Evolutionary conservation across 1,139 yeast genomes (phyloP), one percentile per base, ranked within the genome.

Genomic region (Suhomyces anneliseae): DNA sequence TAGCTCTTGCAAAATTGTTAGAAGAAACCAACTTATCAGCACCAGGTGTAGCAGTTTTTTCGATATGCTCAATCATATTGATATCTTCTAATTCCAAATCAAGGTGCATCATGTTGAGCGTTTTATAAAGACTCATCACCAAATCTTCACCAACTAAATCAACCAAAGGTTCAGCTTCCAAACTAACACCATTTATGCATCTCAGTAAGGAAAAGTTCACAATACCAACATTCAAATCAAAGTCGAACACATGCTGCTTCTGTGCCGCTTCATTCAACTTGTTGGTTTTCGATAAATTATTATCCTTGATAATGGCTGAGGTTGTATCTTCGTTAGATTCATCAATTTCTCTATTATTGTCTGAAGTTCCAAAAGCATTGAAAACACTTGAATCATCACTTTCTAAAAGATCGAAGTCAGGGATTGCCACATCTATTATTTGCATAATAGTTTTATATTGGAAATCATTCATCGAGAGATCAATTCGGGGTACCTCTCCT

Each of bases 371-470:
- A 53, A 63, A 72, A 0, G 79, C 67, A 50, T 70, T 60, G 51
- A 72, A 73, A 2, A 68, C 54, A 51, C 74, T 67, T 2, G 66
- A 55, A 6, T 61, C 69, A 33, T 70, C 78, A 1, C 47, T 38
- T 6, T 68, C 76, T 1, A 52, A 41, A 26, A 50, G 56, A 10
- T 73, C 80, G 49, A 83, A 70, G 42, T 78, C 70, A 1, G 97
- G 97, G 14, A 92, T 74, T 29, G 87, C 82, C 24, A 74, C 78
- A 49, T 87, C 87, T 42, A 90, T 69, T 40, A 93, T 72, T 48
- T 84, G 82, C 92, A 93, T 85, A 59, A 93, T 72, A 1, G 92
- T 82, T 61, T 90, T 88, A 68, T 95, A 95, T 60, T 95, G 97
- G 56, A 84, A 86, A 62, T 95, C 99, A 55, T 90, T 89, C 60